A percentile compares a stretch with the other conserved stretches of the same genome.
Conservation (phyloP, 768 basidiomycete genomes). For the Mrakia hoshinonis region DNA sequence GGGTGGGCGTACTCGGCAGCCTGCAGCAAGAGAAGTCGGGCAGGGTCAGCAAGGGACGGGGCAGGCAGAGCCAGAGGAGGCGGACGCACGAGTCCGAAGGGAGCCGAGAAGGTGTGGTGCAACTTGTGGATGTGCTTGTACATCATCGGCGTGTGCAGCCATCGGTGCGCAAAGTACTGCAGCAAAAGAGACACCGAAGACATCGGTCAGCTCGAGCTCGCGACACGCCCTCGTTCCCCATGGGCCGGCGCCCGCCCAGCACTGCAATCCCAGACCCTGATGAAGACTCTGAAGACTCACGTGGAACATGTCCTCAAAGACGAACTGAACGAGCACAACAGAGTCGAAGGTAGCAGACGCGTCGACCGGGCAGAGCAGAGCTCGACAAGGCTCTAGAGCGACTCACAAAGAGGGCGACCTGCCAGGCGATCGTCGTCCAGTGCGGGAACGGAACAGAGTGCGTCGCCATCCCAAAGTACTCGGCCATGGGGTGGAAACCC, state of each 20-base stretch:
- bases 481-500: slow-evolving; percentile 52
- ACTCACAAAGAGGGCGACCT: slow-evolving; percentile 16
- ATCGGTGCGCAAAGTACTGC: slow-evolving; percentile 62
- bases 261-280: no score
- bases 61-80: neutral
- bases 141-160: slow-evolving; percentile 61
- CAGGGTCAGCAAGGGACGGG: neutral
- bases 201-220: slow-evolving; percentile 4
- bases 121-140: slow-evolving; percentile 78
- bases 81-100: slow-evolving; percentile 66
- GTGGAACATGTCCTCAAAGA: slow-evolving; percentile 94
- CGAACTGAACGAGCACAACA: slow-evolving; percentile 59
- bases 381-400: neutral
- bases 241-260: no score
- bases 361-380: neutral
- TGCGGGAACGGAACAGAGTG: slow-evolving; percentile 87
- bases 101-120: slow-evolving; percentile 94
- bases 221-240: neutral
- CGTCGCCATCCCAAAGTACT: slow-evolving; percentile 77
- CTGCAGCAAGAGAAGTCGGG: slow-evolving; percentile 37
- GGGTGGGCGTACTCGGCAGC: slow-evolving; percentile 94
- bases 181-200: neutral
- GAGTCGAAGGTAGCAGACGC: slow-evolving; percentile 48
- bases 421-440: slow-evolving; percentile 58
- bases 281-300: no score